Percentiles rank a stretch among this genome's conserved stretches.
Evolutionary conservation across 2,329 filamentous ascomycete species (phyloP).

Genomic region (Thielaviopsis ethacetica): DNA sequence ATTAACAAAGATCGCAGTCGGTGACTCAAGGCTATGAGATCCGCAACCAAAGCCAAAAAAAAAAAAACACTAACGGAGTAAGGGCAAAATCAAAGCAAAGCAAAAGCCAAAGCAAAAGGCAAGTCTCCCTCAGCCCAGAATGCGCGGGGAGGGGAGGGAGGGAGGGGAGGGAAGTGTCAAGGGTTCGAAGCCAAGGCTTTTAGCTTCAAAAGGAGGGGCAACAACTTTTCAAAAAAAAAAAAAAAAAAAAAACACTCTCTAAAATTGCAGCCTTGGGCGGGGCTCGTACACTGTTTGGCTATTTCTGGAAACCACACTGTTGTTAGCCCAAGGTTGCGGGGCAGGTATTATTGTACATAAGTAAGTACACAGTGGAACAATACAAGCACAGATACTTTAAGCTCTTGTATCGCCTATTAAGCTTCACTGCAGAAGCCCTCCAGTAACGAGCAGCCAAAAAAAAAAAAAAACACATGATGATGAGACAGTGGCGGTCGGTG

Average conservation of each 20-base stretch:
- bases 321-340: not conserved
- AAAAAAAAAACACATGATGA: not conserved
- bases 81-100: not conserved
- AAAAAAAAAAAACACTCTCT: too few species aligned
- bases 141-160: not conserved
- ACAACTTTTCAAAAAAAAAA: not conserved
- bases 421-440: not conserved
- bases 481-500: not conserved
- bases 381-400: not conserved
- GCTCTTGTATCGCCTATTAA: not conserved
- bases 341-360: not conserved
- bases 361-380: not conserved
- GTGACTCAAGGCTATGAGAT: not conserved
- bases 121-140: not conserved
- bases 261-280: not conserved
- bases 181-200: not conserved
- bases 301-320: not conserved
- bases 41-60: not conserved
- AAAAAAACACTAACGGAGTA: not conserved
- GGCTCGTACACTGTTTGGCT: not conserved
- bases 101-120: not conserved
- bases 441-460: not conserved
- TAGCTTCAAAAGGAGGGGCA: not conserved
- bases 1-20: not conserved
- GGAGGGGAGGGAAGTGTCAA: not conserved